phyloP scores from a whole-genome alignment of 1,284 basidiomycete species.

The Moniliella sp. region DNA sequence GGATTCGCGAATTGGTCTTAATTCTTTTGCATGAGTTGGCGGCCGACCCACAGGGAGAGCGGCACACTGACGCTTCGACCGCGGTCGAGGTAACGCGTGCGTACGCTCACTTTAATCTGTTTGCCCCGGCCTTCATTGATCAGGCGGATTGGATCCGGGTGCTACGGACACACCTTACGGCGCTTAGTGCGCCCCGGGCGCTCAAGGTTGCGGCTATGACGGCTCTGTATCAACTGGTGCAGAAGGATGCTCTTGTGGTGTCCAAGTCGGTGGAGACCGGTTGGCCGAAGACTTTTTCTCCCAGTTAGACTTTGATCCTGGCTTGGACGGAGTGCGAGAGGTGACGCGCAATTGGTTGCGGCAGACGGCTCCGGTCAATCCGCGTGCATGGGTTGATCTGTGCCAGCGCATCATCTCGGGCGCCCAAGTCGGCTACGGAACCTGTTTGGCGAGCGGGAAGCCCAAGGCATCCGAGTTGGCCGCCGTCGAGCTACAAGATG shows the following conservation, averaged over 20 bases:
- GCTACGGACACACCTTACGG: conserved; percentile 10
- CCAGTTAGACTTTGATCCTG: conserved; percentile 78
- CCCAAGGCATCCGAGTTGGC: conserved; percentile 23
- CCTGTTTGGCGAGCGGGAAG: conserved; percentile 40
- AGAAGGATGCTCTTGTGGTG: conserved; percentile 74
- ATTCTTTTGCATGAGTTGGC: conserved; percentile 68
- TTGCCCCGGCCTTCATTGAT: conserved; percentile 51
- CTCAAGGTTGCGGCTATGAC: conserved; percentile 84
- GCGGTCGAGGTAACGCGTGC: conserved; percentile 83
- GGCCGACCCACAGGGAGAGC: too few species aligned
- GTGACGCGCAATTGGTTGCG: conserved; percentile 86
- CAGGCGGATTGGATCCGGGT: conserved; percentile 13
- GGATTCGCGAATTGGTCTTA: conserved; percentile 59
- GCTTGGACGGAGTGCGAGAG: conserved; percentile 74
- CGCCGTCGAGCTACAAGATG: conserved; percentile 42
- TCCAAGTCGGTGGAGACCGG: conserved; percentile 78
- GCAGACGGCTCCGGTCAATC: conserved; percentile 75
- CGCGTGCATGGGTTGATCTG: conserved; percentile 89
- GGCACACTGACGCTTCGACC: conserved; percentile 60
- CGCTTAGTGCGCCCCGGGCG: conserved; percentile 39
- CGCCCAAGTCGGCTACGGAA: conserved; percentile 1
- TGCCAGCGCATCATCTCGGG: conserved; percentile 88
- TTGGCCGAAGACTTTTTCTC: conserved; percentile 84
- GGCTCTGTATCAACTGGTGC: conserved; percentile 84
- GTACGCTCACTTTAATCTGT: conserved; percentile 87